These are phyloP conservation scores for Drosera capensis DNA, from an alignment of 148 eudicot species.

Conservation along the genomic window DNA sequence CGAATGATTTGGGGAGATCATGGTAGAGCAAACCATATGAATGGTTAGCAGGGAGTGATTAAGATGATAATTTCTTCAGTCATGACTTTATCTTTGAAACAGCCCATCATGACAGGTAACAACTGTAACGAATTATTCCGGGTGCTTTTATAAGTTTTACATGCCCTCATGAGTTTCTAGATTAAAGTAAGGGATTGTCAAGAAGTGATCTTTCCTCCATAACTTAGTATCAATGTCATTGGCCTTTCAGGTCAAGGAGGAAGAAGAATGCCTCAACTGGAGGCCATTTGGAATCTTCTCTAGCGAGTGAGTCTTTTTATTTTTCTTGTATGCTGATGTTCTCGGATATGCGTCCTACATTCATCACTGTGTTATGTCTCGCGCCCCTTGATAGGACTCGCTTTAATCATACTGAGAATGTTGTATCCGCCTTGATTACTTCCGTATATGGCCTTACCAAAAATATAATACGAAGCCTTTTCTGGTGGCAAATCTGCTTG, in stretches of 20 bases:
- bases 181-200: too few relatives aligned
- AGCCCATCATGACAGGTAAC: too few relatives aligned
- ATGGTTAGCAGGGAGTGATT: too few relatives aligned
- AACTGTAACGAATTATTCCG: too few relatives aligned
- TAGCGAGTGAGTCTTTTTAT: conserved; percentile 17
- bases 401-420: background rate
- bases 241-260: conserved; percentile 33
- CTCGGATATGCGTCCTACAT: conserved; percentile 1
- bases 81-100: too few relatives aligned
- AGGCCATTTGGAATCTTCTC: conserved; percentile 27
- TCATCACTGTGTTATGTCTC: background rate
- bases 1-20: too few relatives aligned
- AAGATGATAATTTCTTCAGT: too few relatives aligned
- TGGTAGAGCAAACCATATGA: too few relatives aligned
- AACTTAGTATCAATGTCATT: background rate
- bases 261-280: conserved; percentile 35
- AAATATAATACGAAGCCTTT: too few relatives aligned
- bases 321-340: background rate
- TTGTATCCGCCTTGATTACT: background rate
- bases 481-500: background rate
- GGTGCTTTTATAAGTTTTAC: too few relatives aligned
- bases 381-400: background rate
- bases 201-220: background rate
- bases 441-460: too few relatives aligned
- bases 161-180: too few relatives aligned